These are phyloP conservation scores for Fragilariopsis cylindrus DNA, from an alignment of 108 stramenopile species.

Conservation along the genomic window DNA sequence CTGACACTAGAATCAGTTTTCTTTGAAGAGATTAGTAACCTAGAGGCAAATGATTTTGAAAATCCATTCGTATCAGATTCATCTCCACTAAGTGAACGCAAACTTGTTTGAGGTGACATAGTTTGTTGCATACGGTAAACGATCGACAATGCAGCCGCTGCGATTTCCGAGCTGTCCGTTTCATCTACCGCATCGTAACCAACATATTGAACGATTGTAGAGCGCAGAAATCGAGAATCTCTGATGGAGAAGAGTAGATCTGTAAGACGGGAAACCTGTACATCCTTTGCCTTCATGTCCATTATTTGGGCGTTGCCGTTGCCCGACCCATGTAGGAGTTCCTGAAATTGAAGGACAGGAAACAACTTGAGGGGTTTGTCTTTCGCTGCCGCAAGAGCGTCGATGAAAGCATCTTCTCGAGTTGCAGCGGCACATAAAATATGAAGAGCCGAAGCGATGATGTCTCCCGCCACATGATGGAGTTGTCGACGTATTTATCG, in stretches of 20 bases:
- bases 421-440: constrained; percentile 69
- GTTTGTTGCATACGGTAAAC: constrained; percentile 20
- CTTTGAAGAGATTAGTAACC: constrained; percentile 20
- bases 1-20: not conserved
- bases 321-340: constrained; percentile 20
- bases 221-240: constrained; percentile 15
- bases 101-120: not conserved
- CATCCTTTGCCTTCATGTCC: constrained; percentile 22
- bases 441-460: constrained; percentile 51
- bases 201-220: constrained; percentile 31
- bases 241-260: constrained; percentile 18
- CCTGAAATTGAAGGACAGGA: constrained; percentile 40
- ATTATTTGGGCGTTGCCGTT: constrained; percentile 1
- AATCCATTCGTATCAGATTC: constrained; percentile 1
- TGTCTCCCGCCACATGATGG: constrained; percentile 58
- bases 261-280: constrained; percentile 28
- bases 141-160: constrained; percentile 16
- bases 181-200: constrained; percentile 32
- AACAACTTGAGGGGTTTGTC: constrained; percentile 31
- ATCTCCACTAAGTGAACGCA: not conserved
- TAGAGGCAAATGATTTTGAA: constrained; percentile 23
- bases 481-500: constrained; percentile 36
- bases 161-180: constrained; percentile 7
- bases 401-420: constrained; percentile 60
- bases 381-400: constrained; percentile 29